Percentiles rank a stretch among this genome's conserved stretches.
Evolutionary conservation across 139 green algal species (phyloP).

Genomic region (Coelastrella sp.): DNA sequence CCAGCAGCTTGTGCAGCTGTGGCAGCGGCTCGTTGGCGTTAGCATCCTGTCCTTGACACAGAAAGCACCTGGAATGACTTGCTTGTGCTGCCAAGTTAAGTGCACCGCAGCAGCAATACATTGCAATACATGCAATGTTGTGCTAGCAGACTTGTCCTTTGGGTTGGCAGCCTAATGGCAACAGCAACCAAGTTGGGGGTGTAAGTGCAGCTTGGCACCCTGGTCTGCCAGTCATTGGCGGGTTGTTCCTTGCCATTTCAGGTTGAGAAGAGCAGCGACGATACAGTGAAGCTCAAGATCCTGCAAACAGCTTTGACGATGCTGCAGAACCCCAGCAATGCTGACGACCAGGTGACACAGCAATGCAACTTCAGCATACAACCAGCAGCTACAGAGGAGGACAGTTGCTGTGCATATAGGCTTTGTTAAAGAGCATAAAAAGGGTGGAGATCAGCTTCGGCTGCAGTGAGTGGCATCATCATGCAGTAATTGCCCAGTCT

Average conservation of each 20-base stretch:
- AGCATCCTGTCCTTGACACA: not conserved
- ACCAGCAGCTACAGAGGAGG: not conserved
- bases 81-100: too few relatives aligned
- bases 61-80: too few relatives aligned
- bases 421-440: not conserved
- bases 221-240: not conserved
- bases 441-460: not conserved
- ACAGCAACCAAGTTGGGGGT: too few relatives aligned
- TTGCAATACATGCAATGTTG: too few relatives aligned
- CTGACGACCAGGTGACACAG: constrained; percentile 39
- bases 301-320: constrained; percentile 87
- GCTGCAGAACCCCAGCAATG: constrained; percentile 74
- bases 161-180: too few relatives aligned
- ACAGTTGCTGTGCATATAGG: not conserved
- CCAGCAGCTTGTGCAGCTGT: not conserved
- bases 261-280: constrained; percentile 76
- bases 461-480: not conserved
- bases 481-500: too few relatives aligned
- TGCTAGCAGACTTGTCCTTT: too few relatives aligned
- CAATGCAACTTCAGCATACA: not conserved
- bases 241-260: not conserved
- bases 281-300: constrained; percentile 86
- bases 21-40: not conserved
- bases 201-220: not conserved
- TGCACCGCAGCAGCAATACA: too few relatives aligned